Percentiles rank a stretch among this genome's conserved stretches.
Conservation (phyloP, 148 eudicot species). For the Rhododendron williamsianum region DNA sequence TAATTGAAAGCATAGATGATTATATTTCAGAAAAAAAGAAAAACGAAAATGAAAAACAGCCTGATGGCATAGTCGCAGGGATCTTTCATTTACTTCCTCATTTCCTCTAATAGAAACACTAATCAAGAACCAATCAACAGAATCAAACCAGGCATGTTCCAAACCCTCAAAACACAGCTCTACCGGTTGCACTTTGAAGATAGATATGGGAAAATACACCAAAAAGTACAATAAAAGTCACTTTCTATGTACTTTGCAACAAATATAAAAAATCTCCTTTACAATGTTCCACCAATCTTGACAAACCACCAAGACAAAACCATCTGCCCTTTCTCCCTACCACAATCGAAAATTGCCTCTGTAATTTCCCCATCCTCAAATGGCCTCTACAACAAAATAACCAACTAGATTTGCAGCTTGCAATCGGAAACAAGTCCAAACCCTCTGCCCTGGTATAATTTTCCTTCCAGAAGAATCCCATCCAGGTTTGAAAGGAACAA, state of each 20-base stretch:
- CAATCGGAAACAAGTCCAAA: background rate
- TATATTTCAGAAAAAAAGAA: background rate
- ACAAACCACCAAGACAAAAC: background rate
- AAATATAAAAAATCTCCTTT: background rate
- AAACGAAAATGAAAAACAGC: background rate
- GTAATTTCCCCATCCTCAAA: background rate
- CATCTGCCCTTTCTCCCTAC: background rate
- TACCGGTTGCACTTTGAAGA: background rate
- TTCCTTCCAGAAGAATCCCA: background rate
- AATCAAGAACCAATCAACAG: background rate
- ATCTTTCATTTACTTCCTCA: conserved; percentile 2
- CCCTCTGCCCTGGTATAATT: background rate
- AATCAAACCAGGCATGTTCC: background rate
- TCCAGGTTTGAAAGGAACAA: background rate
- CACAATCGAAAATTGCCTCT: background rate
- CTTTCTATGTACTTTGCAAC: background rate
- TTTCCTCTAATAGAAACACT: background rate
- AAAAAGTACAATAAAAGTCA: background rate
- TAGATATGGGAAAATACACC: background rate
- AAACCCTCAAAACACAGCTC: background rate
- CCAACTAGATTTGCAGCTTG: background rate
- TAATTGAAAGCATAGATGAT: background rate
- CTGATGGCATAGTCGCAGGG: background rate
- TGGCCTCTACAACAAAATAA: background rate
- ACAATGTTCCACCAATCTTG: background rate